phyloP scores from a whole-genome alignment of 2,329 filamentous ascomycete species.

The Colletotrichum nymphaeae region DNA sequence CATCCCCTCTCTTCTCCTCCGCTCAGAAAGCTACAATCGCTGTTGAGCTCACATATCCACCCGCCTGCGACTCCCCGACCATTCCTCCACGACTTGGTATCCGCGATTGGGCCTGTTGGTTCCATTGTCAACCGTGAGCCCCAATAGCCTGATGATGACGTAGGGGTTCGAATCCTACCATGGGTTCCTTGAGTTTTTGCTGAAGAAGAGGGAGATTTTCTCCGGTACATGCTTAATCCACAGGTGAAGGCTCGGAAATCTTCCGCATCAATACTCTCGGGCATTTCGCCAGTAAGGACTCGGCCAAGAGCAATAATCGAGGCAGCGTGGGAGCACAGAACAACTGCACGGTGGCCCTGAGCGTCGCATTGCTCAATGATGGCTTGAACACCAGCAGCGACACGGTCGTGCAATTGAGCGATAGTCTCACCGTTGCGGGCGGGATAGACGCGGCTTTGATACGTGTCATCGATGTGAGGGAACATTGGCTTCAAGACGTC shows the following conservation, averaged over 20 bases:
- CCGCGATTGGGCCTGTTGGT: constrained; percentile 32
- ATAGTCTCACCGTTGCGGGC: constrained; percentile 82
- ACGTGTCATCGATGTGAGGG: constrained; percentile 67
- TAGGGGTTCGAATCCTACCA: constrained; percentile 30
- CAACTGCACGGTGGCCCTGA: constrained; percentile 75
- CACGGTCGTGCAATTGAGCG: constrained; percentile 80
- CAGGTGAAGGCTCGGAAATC: constrained; percentile 91
- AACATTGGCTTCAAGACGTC: constrained; percentile 75
- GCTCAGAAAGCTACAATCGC: constrained; percentile 85
- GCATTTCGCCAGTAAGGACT: constrained; percentile 82
- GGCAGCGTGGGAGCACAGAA: constrained; percentile 92
- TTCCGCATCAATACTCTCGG: constrained; percentile 75
- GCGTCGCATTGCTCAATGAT: constrained; percentile 80
- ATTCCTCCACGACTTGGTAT: constrained; percentile 62
- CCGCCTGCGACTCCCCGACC: constrained; percentile 76
- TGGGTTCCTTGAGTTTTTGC: neutral
- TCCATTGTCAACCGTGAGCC: constrained; percentile 10
- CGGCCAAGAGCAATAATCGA: constrained; percentile 88
- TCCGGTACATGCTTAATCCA: constrained; percentile 75
- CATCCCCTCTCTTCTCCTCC: constrained; percentile 89
- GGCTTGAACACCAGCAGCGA: constrained; percentile 75
- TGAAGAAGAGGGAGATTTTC: constrained; percentile 38
- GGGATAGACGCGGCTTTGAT: constrained; percentile 76
- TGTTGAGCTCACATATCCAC: constrained; percentile 85
- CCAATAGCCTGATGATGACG: constrained; percentile 24